Evolutionary conservation across 2,329 filamentous ascomycete species (phyloP), one percentile per base, ranked within the genome.

Genomic region (Penicillium sp.): DNA sequence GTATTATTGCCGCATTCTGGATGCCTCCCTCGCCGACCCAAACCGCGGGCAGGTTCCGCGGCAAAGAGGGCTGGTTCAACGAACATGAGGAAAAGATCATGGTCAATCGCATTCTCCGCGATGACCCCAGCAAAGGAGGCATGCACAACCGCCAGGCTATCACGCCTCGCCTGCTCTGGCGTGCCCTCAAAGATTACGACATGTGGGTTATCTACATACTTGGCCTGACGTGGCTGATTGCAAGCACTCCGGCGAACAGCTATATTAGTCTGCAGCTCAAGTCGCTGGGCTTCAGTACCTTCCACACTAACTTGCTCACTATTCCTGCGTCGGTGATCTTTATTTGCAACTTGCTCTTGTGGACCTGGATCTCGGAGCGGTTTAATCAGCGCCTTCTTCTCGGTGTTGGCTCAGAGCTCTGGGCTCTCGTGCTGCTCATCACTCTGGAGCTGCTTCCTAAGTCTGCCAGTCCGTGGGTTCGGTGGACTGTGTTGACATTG

Each of bases 11-110:
- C 1, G 84, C 82, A 58, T 77, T 86, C 49, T 88, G 87, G 71
- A 83, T 89, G 57, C 86, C 86, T 0, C 74, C 81, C 28, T 89
- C 87, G 0, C 89, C 90, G 0, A 88, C 86, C 0, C 82, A 86
- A 52, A 92, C 90, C 3, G 84, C 82, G 10, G 82, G 83, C 20
- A 73, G 81, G 47, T 82, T 91, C 62, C 86, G 84, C 48, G 83
- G 85, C 2, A 86, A 85, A 43, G 64, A 82, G 20, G 88, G 88
- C 5, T 89, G 88, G 88, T 89, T 89, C 71, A 84, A 78, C 2
- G 88, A 89, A 68, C 80, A 80, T 1, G 86, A 91, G 69, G 88
- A 90, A 67, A 83, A 85, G 58, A 90, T 90, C 67, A 86, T 90
- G 83, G 82, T 88, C 17, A 90, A 90, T 68, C 82, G 83, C 25